Evolutionary conservation across 2,329 filamentous ascomycete genomes (phyloP), one percentile per base, ranked within the genome.

Genomic region (Phymatotrichopsis omnivora): DNA sequence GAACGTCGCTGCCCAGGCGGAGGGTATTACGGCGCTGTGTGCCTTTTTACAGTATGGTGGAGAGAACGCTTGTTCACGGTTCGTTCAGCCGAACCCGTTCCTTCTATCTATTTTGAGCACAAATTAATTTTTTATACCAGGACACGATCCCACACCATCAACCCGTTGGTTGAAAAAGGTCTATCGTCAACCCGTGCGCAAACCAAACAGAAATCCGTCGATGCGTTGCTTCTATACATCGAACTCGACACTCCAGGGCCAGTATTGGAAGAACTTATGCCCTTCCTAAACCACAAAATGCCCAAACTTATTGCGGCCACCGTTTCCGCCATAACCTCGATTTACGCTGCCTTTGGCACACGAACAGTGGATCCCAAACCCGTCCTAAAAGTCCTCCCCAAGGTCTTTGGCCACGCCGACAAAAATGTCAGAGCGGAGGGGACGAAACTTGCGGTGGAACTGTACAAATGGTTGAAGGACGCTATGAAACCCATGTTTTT

Each of bases 401-500:
- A 94, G 61, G 81, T 80, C 2, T 98, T 95, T 61, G 85, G 85
- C 16, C 91, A 96, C 62, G 89, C 91, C 24, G 91, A 98, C 71
- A 98, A 98, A 67, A 96, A 96, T 62, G 85, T 98, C 12, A 81
- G 91, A 64, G 86, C 87, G 3, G 91, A 95, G 63, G 86, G 87
- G 22, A 91, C 91, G 35, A 86, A 82, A 57, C 70, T 98, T 46
- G 82, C 89, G 0, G 85, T 95, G 36, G 93, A 98, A 62, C 76
- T 98, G 47, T 98, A 98, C 65, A 74, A 91, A 64, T 98, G 93
- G 91, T 71, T 98, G 25, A 82, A 89, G 56, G 91, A 98, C 54
- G 89, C 89, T 8, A 95, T 98, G 79, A 98, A 98, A 63, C 85
- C 89, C 28, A 81, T 96, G 65, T 96, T 98, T 63, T 98, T 91